These are phyloP conservation scores for Blastobotrys proliferans DNA, from an alignment of 1,139 yeast genomes.

Conservation along the genomic window DNA sequence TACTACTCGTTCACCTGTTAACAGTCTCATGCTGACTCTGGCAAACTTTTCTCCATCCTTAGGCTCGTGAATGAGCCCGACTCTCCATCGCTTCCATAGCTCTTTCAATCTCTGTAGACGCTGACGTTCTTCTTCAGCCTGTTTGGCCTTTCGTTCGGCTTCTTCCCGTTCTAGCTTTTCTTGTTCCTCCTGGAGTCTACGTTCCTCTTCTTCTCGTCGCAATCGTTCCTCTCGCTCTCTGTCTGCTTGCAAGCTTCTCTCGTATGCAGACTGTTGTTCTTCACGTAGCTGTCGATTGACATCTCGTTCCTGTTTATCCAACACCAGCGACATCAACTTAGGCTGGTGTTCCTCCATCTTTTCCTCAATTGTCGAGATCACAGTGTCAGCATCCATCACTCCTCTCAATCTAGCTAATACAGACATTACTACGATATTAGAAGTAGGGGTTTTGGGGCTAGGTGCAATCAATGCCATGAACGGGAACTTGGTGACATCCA, in stretches of 20 bases:
- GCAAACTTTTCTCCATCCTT: conserved; percentile 22
- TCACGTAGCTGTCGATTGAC: conserved; percentile 57
- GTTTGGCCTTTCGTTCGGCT: conserved; percentile 29
- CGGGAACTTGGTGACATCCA: conserved; percentile 74
- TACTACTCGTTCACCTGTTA: conserved; percentile 60
- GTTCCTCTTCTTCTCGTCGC: conserved; percentile 30
- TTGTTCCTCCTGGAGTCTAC: conserved; percentile 27
- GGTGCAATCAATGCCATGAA: conserved; percentile 67
- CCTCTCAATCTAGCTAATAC: conserved; percentile 70
- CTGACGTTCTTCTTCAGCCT: conserved; percentile 26
- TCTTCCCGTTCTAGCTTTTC: conserved; percentile 31
- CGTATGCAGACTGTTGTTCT: conserved; percentile 78
- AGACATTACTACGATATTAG: conserved; percentile 43
- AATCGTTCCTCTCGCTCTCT: conserved; percentile 39
- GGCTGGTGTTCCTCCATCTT: conserved; percentile 54
- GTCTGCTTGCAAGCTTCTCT: conserved; percentile 61
- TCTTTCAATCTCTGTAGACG: conserved; percentile 19
- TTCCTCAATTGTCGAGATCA: conserved; percentile 32
- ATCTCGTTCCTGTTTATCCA: conserved; percentile 59
- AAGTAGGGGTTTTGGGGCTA: conserved; percentile 37
- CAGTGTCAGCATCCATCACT: conserved; percentile 32
- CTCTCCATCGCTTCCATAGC: conserved; percentile 29
- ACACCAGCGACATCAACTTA: conserved; percentile 52
- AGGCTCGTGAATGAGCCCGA: conserved; percentile 19
- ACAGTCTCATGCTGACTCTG: conserved; percentile 48